Conservation (phyloP, 2,329 filamentous ascomycete species). For the Trichoderma sp. region DNA sequence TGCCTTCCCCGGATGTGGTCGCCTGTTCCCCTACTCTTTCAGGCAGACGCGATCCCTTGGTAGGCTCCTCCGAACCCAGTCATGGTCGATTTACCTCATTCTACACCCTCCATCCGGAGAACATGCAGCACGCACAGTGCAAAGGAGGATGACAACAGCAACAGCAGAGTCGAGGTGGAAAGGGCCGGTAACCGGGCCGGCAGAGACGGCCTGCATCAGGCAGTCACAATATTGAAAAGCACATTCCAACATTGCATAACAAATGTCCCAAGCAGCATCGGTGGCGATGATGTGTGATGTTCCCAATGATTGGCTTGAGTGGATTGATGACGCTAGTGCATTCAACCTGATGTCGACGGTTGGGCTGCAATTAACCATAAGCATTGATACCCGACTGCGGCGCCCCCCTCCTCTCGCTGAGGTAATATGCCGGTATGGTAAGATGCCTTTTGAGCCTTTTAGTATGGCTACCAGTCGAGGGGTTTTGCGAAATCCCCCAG, state of each 20-base stretch:
- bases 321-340: slow-evolving; percentile 28
- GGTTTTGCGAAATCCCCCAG: neutral
- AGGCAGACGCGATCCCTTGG: neutral
- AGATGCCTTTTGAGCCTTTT: neutral
- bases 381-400: slow-evolving; percentile 39
- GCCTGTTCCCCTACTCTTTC: neutral
- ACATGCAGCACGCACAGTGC: neutral
- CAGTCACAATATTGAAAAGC: neutral
- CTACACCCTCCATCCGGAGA: neutral
- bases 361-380: slow-evolving; percentile 37
- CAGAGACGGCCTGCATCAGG: neutral
- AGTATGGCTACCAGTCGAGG: neutral
- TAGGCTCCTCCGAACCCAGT: neutral
- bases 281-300: slow-evolving; percentile 7
- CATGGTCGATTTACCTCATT: neutral
- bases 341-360: slow-evolving; percentile 27
- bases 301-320: neutral
- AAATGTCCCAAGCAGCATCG: neutral
- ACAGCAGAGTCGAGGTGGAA: neutral
- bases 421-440: neutral
- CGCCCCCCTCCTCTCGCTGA: slow-evolving; percentile 2
- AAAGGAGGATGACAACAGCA: neutral
- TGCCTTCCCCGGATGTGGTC: neutral
- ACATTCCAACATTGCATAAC: neutral
- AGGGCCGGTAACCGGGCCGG: neutral